Evolutionary conservation across 2,329 filamentous ascomycete genomes (phyloP).

Genomic region (Exophiala oligosperma): DNA sequence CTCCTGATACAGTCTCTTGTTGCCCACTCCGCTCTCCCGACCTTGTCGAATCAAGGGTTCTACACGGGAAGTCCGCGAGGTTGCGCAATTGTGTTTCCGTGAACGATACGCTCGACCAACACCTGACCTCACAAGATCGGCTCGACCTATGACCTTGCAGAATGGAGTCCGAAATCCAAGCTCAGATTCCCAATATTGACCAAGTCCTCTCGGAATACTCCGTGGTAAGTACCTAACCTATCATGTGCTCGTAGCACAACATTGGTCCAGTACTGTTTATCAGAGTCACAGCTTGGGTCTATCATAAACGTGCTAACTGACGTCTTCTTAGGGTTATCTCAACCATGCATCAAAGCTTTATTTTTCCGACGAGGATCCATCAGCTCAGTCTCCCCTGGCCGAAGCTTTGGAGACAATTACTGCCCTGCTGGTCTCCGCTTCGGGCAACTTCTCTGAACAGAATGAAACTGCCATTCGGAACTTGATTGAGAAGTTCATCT

Average conservation of each 20-base stretch:
- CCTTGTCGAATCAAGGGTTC: background rate
- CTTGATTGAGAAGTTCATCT: conserved; percentile 87
- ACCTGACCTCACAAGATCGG: background rate
- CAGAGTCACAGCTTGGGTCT: background rate
- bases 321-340: conserved; percentile 67
- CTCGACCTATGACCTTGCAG: conserved; percentile 18
- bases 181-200: conserved; percentile 82
- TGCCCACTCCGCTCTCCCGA: too few species aligned
- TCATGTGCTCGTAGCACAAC: background rate
- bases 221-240: conserved; percentile 49
- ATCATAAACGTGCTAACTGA: background rate
- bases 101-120: too few species aligned
- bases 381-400: conserved; percentile 71
- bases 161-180: conserved; percentile 88
- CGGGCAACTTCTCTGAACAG: conserved; percentile 71
- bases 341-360: conserved; percentile 88
- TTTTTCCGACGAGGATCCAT: conserved; percentile 68
- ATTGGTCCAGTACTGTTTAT: background rate
- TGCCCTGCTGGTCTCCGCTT: conserved; percentile 90
- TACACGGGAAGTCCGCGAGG: background rate
- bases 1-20: too few species aligned
- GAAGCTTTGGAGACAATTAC: conserved; percentile 84
- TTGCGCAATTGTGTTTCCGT: background rate
- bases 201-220: conserved; percentile 89
- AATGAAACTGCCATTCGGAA: conserved; percentile 77